Percentiles rank a stretch among this genome's conserved stretches.
These are phyloP conservation scores for Hypoxylon sp. DNA, from an alignment of 2,329 filamentous ascomycete genomes.

Conservation along the genomic window DNA sequence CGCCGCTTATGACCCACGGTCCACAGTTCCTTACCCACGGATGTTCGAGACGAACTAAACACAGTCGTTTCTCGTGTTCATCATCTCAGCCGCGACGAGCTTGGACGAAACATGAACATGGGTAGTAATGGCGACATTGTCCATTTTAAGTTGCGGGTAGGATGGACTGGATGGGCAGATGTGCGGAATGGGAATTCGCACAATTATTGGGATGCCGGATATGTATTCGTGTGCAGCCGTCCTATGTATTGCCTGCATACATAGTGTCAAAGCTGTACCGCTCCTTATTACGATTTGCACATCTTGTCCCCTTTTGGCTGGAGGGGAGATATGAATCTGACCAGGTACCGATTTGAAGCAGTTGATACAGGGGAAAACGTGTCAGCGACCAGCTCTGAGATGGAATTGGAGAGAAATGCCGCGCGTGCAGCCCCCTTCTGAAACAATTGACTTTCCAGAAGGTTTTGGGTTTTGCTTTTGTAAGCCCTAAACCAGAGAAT, in stretches of 20 bases:
- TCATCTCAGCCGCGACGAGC: conserved; percentile 20
- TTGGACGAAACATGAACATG: conserved; percentile 30
- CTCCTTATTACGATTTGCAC: conserved; percentile 36
- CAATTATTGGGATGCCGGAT: conserved; percentile 13
- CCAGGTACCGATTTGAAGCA: conserved; percentile 39
- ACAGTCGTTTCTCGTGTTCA: conserved; percentile 38
- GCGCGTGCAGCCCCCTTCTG: conserved; percentile 24
- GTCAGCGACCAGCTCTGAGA: conserved; percentile 25
- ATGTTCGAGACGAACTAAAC: conserved; percentile 36
- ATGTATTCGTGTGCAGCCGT: neutral
- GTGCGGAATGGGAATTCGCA: neutral
- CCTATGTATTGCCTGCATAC: conserved; percentile 27
- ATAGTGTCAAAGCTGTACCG: conserved; percentile 18
- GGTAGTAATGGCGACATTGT: conserved; percentile 7
- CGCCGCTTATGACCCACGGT: conserved; percentile 24
- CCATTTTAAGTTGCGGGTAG: conserved; percentile 3
- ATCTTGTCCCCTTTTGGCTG: conserved; percentile 37
- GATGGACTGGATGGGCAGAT: conserved; percentile 5
- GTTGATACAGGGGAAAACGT: conserved; percentile 33
- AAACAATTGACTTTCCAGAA: conserved; percentile 41
- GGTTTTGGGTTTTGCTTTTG: conserved; percentile 16
- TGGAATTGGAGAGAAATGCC: conserved; percentile 28
- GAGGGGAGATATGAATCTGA: conserved; percentile 37
- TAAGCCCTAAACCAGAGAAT: conserved; percentile 18
- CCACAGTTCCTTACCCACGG: conserved; percentile 28